phyloP scores from a whole-genome alignment of 371 early-diverging fungal species.

The Rhizomucor miehei region DNA sequence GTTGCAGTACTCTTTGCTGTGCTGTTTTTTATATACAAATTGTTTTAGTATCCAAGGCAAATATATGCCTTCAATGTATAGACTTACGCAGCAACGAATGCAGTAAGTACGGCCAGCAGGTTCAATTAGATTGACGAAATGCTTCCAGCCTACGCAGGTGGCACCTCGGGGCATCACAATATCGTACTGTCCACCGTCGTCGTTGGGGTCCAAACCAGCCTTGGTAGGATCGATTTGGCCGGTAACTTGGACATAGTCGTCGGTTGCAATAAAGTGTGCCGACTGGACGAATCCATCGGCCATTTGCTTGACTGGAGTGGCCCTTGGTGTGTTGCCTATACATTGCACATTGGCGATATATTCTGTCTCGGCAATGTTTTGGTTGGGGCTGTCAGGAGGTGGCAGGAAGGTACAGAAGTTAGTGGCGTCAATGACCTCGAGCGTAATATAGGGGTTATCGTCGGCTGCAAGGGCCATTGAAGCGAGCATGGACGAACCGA shows the following conservation, averaged over 20 bases:
- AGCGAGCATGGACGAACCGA: no score
- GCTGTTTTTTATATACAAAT: slow-evolving; percentile 14
- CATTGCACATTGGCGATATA: slow-evolving; percentile 48
- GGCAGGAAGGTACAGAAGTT: slow-evolving; percentile 58
- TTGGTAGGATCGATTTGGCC: slow-evolving; percentile 55
- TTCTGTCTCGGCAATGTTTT: slow-evolving; percentile 48
- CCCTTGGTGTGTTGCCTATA: slow-evolving; percentile 36
- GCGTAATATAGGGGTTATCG: not conserved
- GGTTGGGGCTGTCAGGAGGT: slow-evolving; percentile 32
- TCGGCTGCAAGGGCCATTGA: not conserved
- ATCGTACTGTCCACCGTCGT: slow-evolving; percentile 60
- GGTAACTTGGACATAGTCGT: slow-evolving; percentile 47
- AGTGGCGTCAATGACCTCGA: slow-evolving; percentile 35
- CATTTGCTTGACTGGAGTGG: slow-evolving; percentile 40
- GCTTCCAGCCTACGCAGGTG: slow-evolving; percentile 48
- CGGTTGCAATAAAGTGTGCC: slow-evolving; percentile 43
- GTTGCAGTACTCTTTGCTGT: slow-evolving; percentile 40
- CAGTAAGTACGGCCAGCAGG: slow-evolving; percentile 50
- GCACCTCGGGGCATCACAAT: slow-evolving; percentile 47
- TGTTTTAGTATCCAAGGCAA: not conserved
- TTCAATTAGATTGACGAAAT: slow-evolving; percentile 56
- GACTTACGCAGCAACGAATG: slow-evolving; percentile 58
- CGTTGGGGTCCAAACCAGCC: slow-evolving; percentile 37
- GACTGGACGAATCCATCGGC: slow-evolving; percentile 51
- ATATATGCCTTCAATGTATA: not conserved